phyloP scores from a whole-genome alignment of 176 grass and related monocot genomes.

The Cenchrus purpureus region DNA sequence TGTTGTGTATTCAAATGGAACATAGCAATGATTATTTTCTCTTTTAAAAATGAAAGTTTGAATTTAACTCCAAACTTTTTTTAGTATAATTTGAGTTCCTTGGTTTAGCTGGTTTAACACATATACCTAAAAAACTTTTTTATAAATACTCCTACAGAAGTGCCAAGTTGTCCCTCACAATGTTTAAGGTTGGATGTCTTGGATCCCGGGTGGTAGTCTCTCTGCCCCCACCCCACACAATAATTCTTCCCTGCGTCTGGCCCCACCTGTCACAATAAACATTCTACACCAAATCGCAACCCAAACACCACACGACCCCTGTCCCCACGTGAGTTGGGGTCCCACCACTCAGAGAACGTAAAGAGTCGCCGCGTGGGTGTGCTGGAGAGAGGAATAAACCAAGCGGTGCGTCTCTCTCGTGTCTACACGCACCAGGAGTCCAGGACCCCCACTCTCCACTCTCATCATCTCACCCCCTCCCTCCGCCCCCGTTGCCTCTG shows the following conservation, averaged over 20 bases:
- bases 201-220: background rate
- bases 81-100: background rate
- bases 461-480: conserved; percentile 16
- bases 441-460: conserved; percentile 17
- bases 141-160: background rate
- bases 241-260: conserved; percentile 29
- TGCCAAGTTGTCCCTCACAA: background rate
- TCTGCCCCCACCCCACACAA: background rate
- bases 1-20: too few relatives aligned
- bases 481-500: background rate
- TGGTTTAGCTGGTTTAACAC: background rate
- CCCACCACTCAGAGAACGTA: background rate
- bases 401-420: background rate
- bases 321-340: accelerated
- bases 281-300: background rate
- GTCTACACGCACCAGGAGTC: conserved; percentile 13
- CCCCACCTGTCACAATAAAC: conserved; percentile 36
- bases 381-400: background rate
- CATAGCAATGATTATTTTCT: too few relatives aligned
- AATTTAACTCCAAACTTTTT: too few relatives aligned
- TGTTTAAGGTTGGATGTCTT: conserved; percentile 15
- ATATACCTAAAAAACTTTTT: background rate
- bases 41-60: too few relatives aligned
- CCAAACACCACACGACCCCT: accelerated
- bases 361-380: background rate